Evolutionary conservation across 1,139 yeast genomes (phyloP), one percentile per base, ranked within the genome.

Genomic region (Nematodospora anomalae): DNA sequence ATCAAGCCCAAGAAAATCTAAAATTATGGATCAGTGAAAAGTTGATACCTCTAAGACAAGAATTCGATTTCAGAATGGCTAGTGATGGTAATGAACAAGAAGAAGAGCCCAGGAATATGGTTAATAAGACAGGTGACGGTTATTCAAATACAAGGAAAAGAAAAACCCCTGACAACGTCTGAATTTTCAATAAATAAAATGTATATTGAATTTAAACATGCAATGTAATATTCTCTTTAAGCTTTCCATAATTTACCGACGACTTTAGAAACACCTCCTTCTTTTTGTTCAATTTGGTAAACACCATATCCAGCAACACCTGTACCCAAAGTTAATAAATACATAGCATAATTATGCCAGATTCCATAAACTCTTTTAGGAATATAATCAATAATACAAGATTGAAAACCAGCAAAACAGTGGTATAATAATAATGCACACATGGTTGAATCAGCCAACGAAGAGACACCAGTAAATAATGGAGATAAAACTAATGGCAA

Each of bases 351-450:
- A 39, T 69, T 73, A 63, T 85, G 84, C 74, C 83, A 76, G 29
- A 69, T 54, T 7, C 95, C 95, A 58, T 81, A 90, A 26, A 82
- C 87, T 59, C 96, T 78, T 61, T 72, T 70, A 37, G 96, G 97
- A 45, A 90, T 82, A 64, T 89, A 89, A 62, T 90, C 97, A 43
- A 81, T 78, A 55, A 90, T 88, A 66, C 96, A 87, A 27, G 95
- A 73, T 53, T 80, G 81, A 64, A 90, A 76, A 0, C 97, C 97
- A 40, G 80, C 74, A 60, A 85, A 86, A 41, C 83, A 73, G 65
- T 90, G 97, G 50, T 79, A 71, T 47, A 90, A 64, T 33, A 87
- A 60, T 20, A 80, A 60, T 9, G 82, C 69, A 25, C 84, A 75
- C 45, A 87, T 66, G 4, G 80, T 57, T 5, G 94, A 76, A 60